Base-by-base conservation (phyloP, 768 basidiomycete genomes). In the Tulasnella sp. region DNA sequence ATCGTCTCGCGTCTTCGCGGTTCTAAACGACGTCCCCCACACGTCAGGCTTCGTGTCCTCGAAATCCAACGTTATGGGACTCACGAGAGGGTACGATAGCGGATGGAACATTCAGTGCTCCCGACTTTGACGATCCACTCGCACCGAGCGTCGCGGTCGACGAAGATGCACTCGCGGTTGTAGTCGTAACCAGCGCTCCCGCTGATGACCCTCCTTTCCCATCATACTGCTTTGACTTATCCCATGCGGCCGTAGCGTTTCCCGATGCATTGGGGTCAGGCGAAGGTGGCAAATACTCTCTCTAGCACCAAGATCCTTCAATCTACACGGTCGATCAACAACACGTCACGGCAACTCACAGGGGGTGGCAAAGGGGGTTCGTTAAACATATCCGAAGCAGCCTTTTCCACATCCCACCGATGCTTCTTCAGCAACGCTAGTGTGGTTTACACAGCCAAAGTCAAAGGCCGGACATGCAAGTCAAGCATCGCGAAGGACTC, bases 381-480 rank as follows among this genome's bases (percentile, higher is more conserved):
- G 1, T 37, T 27, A 29, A 56, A 42, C 21, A 56, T 21, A 12
- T 42, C 39, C 23, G 43, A 21, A 17, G 54, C 54, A 9, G 54
- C 54, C 32, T 40, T 29, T 17, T 56, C 40, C 15, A 42, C 35
- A 17, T 56, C 43, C 54, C 54, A 56, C 15, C 36, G n/a, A 42
- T 56, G 27, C 31, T 43, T 42, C 37, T 56, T 42, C 27, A 56
- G 31, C 29, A 56, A 9, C 14, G 39, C 54, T 56, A n/a, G n/a
- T 52, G 31, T 23, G 2, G 17, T 17, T 25, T 25, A 43, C 11
- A 39, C 36, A 43, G 41, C 41, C 41, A 6, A 6, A 43, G 41
- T 43, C 41, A 39, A 6, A n/a, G n/a, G n/a, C n/a, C n/a, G n/a
- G n/a, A n/a, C n/a, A n/a, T n/a, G n/a, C n/a, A n/a, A n/a, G n/a